Evolutionary conservation across 2,329 filamentous ascomycete genomes (phyloP).

Genomic region (Penicillium capsulatum): DNA sequence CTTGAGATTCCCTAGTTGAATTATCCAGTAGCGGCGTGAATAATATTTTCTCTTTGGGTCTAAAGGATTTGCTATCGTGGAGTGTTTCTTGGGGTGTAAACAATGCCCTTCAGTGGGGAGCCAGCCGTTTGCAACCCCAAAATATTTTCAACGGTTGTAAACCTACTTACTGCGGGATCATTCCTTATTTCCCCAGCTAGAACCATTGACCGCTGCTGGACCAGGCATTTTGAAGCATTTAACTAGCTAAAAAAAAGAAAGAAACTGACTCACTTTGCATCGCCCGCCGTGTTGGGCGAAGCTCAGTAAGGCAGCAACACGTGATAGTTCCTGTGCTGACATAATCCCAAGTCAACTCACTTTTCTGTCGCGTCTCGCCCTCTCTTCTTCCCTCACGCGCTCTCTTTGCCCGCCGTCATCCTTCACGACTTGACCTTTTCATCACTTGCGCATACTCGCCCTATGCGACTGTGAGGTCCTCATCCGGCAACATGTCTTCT

Average conservation of each 20-base stretch:
- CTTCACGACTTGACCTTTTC: slow-evolving; percentile 4
- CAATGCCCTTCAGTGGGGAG: no score
- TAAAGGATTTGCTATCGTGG: neutral
- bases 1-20: slow-evolving; percentile 25
- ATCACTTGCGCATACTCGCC: slow-evolving; percentile 4
- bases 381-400: slow-evolving; percentile 21
- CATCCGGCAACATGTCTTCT: slow-evolving; percentile 37
- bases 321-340: slow-evolving; percentile 20
- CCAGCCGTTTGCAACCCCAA: no score
- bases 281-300: no score
- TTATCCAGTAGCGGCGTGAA: slow-evolving; percentile 17
- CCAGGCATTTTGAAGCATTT: no score
- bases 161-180: no score
- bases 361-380: slow-evolving; percentile 25
- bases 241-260: no score
- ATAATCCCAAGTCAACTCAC: slow-evolving; percentile 17
- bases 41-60: slow-evolving; percentile 11
- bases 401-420: slow-evolving; percentile 8
- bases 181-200: no score
- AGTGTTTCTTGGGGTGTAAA: no score
- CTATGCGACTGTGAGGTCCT: slow-evolving; percentile 27
- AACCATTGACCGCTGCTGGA: no score
- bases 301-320: slow-evolving; percentile 17
- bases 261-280: no score
- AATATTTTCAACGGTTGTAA: no score